These are phyloP conservation scores for Colletotrichum eremochloae DNA, from an alignment of 2,329 filamentous ascomycete genomes.

Conservation along the genomic window DNA sequence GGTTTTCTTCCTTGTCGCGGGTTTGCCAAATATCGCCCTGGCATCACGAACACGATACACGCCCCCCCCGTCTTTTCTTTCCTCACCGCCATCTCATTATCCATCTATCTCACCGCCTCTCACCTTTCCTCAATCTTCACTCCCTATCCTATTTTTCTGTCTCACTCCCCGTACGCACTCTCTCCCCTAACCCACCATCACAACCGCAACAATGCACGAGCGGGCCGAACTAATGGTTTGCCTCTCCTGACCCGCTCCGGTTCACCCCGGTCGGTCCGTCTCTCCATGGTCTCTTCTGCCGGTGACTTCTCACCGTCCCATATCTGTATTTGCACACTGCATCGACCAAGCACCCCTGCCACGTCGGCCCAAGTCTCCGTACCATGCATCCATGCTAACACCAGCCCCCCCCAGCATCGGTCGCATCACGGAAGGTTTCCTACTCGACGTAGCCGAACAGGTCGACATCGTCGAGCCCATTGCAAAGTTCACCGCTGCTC, in stretches of 20 bases:
- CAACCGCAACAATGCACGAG: slow-evolving; percentile 27
- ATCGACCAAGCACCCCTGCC: slow-evolving; percentile 29
- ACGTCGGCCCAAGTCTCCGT: slow-evolving; percentile 34
- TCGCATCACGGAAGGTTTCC: slow-evolving; percentile 81
- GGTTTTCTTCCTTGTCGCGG: slow-evolving; percentile 2
- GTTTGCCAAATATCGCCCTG: slow-evolving; percentile 17
- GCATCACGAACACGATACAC: slow-evolving; percentile 20
- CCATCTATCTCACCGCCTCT: slow-evolving; percentile 32
- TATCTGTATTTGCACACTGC: neutral
- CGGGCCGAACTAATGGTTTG: slow-evolving; percentile 26
- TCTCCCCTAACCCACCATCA: slow-evolving; percentile 29
- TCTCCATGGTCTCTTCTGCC: slow-evolving; percentile 21
- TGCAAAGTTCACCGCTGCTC: slow-evolving; percentile 78
- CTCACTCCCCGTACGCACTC: slow-evolving; percentile 23
- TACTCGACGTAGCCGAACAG: slow-evolving; percentile 75
- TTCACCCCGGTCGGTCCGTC: neutral
- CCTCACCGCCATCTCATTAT: slow-evolving; percentile 32
- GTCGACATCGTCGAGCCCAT: slow-evolving; percentile 92
- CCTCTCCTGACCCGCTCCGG: slow-evolving; percentile 18
- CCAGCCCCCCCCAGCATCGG: slow-evolving; percentile 72
- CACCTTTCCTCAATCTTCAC: slow-evolving; percentile 8
- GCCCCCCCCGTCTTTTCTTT: slow-evolving; percentile 2
- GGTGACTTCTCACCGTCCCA: slow-evolving; percentile 34
- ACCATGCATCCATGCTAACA: slow-evolving; percentile 28
- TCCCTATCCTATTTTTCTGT: slow-evolving; percentile 25